Evolutionary conservation across 2,329 filamentous ascomycete species (phyloP).

Genomic region (Teratosphaeriaceae sp.): DNA sequence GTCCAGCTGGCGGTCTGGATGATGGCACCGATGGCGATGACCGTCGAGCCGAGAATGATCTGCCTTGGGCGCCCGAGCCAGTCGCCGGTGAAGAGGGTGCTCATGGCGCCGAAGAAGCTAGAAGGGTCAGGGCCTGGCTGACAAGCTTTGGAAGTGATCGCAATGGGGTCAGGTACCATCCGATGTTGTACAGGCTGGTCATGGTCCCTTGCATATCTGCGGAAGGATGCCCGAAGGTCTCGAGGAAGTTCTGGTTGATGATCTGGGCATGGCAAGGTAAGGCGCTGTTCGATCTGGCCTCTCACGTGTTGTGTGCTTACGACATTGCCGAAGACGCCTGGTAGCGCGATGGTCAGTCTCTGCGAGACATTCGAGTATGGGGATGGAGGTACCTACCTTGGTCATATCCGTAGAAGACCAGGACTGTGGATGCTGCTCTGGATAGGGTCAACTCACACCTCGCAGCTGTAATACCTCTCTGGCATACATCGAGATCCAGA

Average conservation of each 20-base stretch:
- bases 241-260: conserved; percentile 30
- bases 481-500: conserved; percentile 44
- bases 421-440: conserved; percentile 41
- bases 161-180: no score
- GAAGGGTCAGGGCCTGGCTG: no score
- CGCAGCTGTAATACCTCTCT: background rate
- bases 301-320: background rate
- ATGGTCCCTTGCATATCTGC: conserved; percentile 33
- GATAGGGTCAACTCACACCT: background rate
- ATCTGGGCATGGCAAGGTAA: conserved; percentile 12
- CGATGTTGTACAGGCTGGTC: conserved; percentile 32
- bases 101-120: conserved; percentile 37
- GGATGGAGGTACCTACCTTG: conserved; percentile 23
- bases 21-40: conserved; percentile 39
- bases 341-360: background rate
- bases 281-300: background rate
- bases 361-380: background rate
- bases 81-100: conserved; percentile 36
- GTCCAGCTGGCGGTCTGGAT: conserved; percentile 37
- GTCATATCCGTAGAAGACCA: conserved; percentile 43
- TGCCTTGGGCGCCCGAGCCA: conserved; percentile 36
- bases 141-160: no score
- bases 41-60: conserved; percentile 35
- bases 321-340: conserved; percentile 27
- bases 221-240: conserved; percentile 31